These are phyloP conservation scores for Asterophora lycoperdoides DNA, from an alignment of 768 basidiomycete species.

Conservation along the genomic window DNA sequence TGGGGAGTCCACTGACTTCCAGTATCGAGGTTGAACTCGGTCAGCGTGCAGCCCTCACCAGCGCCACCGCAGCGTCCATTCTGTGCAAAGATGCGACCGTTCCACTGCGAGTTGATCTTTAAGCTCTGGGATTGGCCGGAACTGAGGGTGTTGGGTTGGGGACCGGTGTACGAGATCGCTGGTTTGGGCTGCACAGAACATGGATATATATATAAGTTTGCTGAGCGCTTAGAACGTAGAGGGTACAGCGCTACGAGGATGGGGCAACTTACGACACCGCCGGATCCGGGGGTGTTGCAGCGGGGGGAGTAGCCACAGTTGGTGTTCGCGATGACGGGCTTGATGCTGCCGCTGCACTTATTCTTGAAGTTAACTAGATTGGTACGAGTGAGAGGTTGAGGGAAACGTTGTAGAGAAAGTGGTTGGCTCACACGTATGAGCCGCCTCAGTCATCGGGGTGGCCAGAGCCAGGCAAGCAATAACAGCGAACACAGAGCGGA, in stretches of 20 bases:
- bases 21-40: conserved; percentile 38
- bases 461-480: conserved; percentile 8
- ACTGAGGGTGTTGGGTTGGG: conserved; percentile 28
- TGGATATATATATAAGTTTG: neutral
- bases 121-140: conserved; percentile 26
- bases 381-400: neutral
- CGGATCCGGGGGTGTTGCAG: conserved; percentile 31
- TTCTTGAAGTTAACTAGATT: conserved; percentile 32
- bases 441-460: conserved; percentile 3
- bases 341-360: conserved; percentile 27
- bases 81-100: conserved; percentile 37
- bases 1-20: conserved; percentile 18
- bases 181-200: conserved; percentile 23
- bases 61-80: conserved; percentile 32
- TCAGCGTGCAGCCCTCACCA: conserved; percentile 37
- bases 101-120: conserved; percentile 32
- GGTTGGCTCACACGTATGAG: conserved; percentile 14
- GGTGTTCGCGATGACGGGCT: conserved; percentile 33
- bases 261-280: conserved; percentile 24
- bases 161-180: conserved; percentile 30
- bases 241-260: neutral
- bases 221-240: neutral
- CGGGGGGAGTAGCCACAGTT: conserved; percentile 40
- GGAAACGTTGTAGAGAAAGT: neutral
- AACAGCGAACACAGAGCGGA: neutral